A percentile compares a stretch with the other conserved stretches of the same genome.
Conservation (phyloP, 179 eudicot genomes). For the Pouteria campechiana region DNA sequence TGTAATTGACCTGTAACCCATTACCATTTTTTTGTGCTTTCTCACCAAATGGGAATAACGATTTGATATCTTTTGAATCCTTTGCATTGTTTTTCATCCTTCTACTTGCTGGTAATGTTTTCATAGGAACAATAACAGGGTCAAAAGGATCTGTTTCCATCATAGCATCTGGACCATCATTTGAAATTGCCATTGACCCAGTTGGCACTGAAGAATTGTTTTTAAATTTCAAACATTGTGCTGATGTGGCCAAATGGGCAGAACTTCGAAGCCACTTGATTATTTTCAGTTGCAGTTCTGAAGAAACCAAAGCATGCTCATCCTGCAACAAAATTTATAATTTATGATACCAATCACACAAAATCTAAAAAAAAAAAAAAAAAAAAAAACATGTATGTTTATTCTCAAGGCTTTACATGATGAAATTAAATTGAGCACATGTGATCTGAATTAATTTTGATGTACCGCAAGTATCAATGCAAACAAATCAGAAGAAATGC, state of each 20-base stretch:
- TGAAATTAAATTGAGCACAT: no score
- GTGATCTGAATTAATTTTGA: no score
- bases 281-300: conserved; percentile 44
- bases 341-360: not conserved
- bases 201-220: conserved; percentile 25
- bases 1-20: no score
- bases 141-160: conserved; percentile 24
- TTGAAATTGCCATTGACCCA: conserved; percentile 23
- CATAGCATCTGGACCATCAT: conserved; percentile 32
- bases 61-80: conserved; percentile 38
- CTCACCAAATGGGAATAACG: conserved; percentile 15
- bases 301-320: conserved; percentile 41
- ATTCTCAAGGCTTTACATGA: not conserved
- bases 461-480: conserved; percentile 56
- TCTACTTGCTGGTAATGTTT: conserved; percentile 63
- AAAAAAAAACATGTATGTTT: not conserved
- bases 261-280: conserved; percentile 55
- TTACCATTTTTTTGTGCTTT: no score
- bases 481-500: conserved; percentile 48
- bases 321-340: conserved; percentile 27
- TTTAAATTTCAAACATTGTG: conserved; percentile 37
- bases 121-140: conserved; percentile 53
- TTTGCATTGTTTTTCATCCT: conserved; percentile 51
- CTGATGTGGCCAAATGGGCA: conserved; percentile 38
- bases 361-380: conserved; percentile 1